Evolutionary conservation across 1,284 basidiomycete genomes (phyloP).

Genomic region (Marasmius tenuissimus): DNA sequence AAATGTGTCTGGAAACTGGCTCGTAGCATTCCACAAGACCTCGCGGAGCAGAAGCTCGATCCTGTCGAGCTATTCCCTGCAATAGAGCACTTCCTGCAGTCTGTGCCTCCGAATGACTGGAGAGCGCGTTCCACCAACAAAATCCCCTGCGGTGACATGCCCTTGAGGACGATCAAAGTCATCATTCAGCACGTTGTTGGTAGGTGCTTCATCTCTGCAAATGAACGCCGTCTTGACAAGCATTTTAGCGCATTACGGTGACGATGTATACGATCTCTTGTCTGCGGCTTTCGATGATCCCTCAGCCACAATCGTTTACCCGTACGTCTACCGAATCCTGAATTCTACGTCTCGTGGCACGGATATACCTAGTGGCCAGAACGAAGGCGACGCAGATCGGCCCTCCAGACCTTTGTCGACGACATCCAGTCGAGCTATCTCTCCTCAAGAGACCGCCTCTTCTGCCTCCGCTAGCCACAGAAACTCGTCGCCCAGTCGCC

Average conservation of each 20-base stretch:
- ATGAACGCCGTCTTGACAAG: constrained; percentile 17
- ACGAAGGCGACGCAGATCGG: constrained; percentile 37
- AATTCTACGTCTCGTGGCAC: constrained; percentile 60
- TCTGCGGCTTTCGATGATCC: constrained; percentile 80
- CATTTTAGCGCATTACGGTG: constrained; percentile 69
- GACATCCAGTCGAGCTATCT: constrained; percentile 60
- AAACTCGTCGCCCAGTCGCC: constrained; percentile 59
- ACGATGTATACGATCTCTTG: constrained; percentile 79
- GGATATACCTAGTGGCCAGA: constrained; percentile 36
- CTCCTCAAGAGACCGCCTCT: constrained; percentile 58
- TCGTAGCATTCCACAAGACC: constrained; percentile 89
- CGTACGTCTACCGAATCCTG: constrained; percentile 83
- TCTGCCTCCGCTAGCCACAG: constrained; percentile 54
- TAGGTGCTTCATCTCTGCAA: constrained; percentile 42
- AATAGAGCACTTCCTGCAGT: constrained; percentile 92
- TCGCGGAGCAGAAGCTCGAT: constrained; percentile 79
- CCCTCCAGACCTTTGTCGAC: constrained; percentile 51
- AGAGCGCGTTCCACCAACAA: constrained; percentile 86
- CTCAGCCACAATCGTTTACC: constrained; percentile 80
- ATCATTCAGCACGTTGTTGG: constrained; percentile 95
- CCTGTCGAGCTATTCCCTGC: constrained; percentile 91
- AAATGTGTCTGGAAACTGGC: constrained; percentile 99
- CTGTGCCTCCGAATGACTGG: constrained; percentile 96
- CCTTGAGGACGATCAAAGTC: constrained; percentile 95
- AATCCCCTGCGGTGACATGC: constrained; percentile 96